Evolutionary conservation across 257 asterid genomes (phyloP).

Genomic region (Solanum arcanum): DNA sequence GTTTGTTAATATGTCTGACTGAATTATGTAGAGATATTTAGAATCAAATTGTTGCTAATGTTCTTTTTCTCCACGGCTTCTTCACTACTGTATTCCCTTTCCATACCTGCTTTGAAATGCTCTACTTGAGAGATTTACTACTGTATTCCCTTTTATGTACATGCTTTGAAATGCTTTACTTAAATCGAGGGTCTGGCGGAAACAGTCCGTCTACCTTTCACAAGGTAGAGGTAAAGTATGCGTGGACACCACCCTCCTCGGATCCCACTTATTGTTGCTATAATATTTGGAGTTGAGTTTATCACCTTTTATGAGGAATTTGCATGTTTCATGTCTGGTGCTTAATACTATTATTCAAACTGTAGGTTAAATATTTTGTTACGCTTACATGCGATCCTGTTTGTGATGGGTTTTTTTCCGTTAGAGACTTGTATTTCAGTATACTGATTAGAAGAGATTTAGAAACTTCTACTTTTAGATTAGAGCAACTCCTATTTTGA

Average conservation of each 20-base stretch:
- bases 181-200: rapidly evolving
- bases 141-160: neutral
- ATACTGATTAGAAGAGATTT: neutral
- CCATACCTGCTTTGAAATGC: neutral
- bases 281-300: neutral
- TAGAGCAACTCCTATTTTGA: neutral
- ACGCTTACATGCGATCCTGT: neutral
- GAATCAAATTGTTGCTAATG: neutral
- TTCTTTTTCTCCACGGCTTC: neutral
- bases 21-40: neutral
- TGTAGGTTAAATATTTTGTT: neutral
- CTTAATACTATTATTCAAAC: neutral
- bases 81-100: neutral
- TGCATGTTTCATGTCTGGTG: neutral
- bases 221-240: neutral
- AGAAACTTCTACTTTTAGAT: neutral
- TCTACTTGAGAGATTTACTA: neutral
- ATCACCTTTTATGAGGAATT: neutral
- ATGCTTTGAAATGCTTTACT: neutral
- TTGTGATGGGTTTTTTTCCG: neutral
- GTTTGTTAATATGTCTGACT: neutral
- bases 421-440: neutral
- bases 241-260: neutral
- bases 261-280: neutral
- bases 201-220: neutral